These are phyloP conservation scores for Saprolegnia diclina DNA, from an alignment of 352 stramenopile species.

Conservation along the genomic window DNA sequence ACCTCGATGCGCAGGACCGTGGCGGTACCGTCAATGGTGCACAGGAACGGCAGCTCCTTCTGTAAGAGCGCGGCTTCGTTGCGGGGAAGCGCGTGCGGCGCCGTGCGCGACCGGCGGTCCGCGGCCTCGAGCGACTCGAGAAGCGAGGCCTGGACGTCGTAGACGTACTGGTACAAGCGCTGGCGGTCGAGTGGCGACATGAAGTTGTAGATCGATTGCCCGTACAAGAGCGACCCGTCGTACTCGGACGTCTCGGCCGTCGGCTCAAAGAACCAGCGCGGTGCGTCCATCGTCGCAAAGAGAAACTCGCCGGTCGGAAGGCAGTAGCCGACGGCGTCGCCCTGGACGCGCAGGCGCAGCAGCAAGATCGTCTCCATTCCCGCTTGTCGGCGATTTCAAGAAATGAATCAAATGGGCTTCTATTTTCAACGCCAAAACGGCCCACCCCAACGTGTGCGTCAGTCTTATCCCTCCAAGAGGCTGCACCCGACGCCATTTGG, in stretches of 20 bases:
- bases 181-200: constrained; percentile 29
- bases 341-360: constrained; percentile 43
- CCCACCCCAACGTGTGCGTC: neutral
- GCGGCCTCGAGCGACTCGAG: constrained; percentile 42
- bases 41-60: constrained; percentile 33
- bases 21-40: constrained; percentile 33
- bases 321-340: constrained; percentile 58
- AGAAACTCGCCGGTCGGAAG: constrained; percentile 67
- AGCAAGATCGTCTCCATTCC: constrained; percentile 44
- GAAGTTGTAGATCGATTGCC: constrained; percentile 56
- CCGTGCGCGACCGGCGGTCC: constrained; percentile 26
- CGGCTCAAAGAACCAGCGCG: constrained; percentile 35
- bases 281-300: constrained; percentile 48
- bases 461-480: no score
- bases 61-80: neutral
- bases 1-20: constrained; percentile 50
- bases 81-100: constrained; percentile 32
- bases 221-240: constrained; percentile 37
- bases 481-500: no score
- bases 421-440: neutral
- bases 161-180: constrained; percentile 25
- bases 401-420: neutral
- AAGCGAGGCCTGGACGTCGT: constrained; percentile 57
- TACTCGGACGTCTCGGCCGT: constrained; percentile 30
- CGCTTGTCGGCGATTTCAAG: neutral